These are phyloP conservation scores for Cladosporium halotolerans DNA, from an alignment of 2,329 filamentous ascomycete species.

Conservation along the genomic window DNA sequence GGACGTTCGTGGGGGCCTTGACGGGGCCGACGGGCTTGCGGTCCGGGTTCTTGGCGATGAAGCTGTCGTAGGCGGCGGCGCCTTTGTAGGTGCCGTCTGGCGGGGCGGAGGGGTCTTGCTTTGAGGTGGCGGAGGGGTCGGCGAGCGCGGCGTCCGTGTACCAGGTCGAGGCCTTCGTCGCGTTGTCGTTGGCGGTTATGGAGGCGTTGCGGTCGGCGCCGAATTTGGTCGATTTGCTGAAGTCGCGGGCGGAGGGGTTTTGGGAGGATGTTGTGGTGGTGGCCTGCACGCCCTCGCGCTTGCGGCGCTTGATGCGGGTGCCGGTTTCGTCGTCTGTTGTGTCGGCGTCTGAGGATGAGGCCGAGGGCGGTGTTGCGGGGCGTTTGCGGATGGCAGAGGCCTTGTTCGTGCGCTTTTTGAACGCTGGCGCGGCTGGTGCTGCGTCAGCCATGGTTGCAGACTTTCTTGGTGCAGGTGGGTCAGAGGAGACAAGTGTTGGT, in stretches of 20 bases:
- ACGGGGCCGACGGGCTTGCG: conserved; percentile 64
- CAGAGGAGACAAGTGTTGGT: neutral
- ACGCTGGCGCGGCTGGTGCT: conserved; percentile 48
- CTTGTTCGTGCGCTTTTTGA: conserved; percentile 81
- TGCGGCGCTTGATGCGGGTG: conserved; percentile 71
- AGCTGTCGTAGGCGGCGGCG: conserved; percentile 62
- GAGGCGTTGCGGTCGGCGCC: conserved; percentile 55
- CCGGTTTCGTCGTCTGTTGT: conserved; percentile 67
- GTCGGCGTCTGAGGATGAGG: conserved; percentile 52
- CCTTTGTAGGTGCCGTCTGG: conserved; percentile 68
- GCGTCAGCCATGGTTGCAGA: conserved; percentile 28
- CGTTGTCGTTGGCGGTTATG: conserved; percentile 69
- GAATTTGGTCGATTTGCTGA: conserved; percentile 37
- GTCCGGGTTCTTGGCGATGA: conserved; percentile 76
- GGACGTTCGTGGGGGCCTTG: conserved; percentile 82
- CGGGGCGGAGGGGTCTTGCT: conserved; percentile 41
- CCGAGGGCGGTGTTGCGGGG: conserved; percentile 68
- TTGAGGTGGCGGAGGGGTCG: conserved; percentile 11
- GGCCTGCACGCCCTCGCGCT: conserved; percentile 60
- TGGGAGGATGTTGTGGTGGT: conserved; percentile 58
- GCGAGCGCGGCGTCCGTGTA: conserved; percentile 62
- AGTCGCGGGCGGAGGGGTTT: conserved; percentile 23
- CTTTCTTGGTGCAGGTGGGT: neutral
- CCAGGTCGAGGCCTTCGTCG: conserved; percentile 85
- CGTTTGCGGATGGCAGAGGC: conserved; percentile 75